Base-by-base conservation (phyloP, 1,284 basidiomycete genomes). In the Acaromyces ingoldii region DNA sequence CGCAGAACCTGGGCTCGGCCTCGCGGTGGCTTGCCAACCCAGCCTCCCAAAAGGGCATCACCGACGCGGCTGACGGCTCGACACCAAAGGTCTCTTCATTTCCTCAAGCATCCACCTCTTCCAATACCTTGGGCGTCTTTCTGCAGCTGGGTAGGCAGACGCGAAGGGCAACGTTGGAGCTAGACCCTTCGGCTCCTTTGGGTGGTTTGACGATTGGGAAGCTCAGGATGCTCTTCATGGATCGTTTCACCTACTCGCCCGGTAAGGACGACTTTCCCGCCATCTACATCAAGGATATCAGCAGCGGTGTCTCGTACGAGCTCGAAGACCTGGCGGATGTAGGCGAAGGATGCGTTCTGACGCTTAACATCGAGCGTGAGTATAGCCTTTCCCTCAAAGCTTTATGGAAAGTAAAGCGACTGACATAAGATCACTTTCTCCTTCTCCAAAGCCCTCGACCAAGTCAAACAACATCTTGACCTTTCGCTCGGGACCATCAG, bases 381-480 rank as follows among this genome's bases (percentile, higher is more conserved):
- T 39, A 6, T 6, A 31, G n/a, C 25, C 9, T 15, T 13, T n/a
- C n/a, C n/a, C n/a, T n/a, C n/a, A 34, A 34, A 5, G 3, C 43
- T 30, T 24, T 38, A 34, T 34, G 31, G 15, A 11, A 25, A 33
- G 29, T 9, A 26, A 10, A 21, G 6, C 30, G 30, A 30, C 37
- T 43, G 34, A 37, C 22, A 45, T 26, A 53, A n/a, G n/a, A n/a
- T n/a, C n/a, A n/a, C n/a, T n/a, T n/a, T 22, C 28, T 51, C 47
- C n/a, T n/a, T 21, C 55, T 28, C 1, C 11, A n/a, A 67, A 95
- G 91, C 91, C 11, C 84, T 98, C 49, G 93, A 97, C 76, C 93
- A 98, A 76, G 93, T 98, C 75, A 96, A 95, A 76, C 91, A 95
- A 72, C 93, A 98, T 72, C 91, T 98, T 60, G 93, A 97, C 72